phyloP scores from a whole-genome alignment of 345 rosid genomes.

The Triadica sebifera region DNA sequence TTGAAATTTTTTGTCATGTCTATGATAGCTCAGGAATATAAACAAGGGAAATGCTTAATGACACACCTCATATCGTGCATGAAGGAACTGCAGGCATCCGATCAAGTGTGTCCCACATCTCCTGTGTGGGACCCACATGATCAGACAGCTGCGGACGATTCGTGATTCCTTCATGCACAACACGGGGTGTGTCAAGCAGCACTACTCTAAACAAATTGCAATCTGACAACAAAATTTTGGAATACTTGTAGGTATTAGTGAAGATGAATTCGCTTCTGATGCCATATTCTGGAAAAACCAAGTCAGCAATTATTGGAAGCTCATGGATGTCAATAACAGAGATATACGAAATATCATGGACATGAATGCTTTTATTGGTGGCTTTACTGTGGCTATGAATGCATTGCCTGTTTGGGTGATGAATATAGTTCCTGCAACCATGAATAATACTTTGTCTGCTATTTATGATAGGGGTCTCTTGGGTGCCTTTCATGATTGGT shows the following conservation, averaged over 20 bases:
- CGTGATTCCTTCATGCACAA: too few species aligned
- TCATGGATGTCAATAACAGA: slow-evolving; percentile 51
- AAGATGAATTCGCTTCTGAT: slow-evolving; percentile 59
- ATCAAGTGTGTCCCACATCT: too few species aligned
- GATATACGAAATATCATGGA: slow-evolving; percentile 83
- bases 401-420: slow-evolving; percentile 81
- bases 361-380: slow-evolving; percentile 82
- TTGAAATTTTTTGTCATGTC: background rate
- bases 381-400: slow-evolving; percentile 68
- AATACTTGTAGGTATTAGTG: slow-evolving; percentile 51
- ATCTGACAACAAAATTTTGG: slow-evolving; percentile 8
- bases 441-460: slow-evolving; percentile 68
- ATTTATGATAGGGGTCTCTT: slow-evolving; percentile 70
- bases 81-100: too few species aligned
- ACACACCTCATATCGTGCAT: too few species aligned
- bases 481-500: slow-evolving; percentile 94
- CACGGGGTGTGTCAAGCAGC: too few species aligned
- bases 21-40: background rate
- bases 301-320: slow-evolving; percentile 59
- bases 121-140: too few species aligned
- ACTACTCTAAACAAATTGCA: background rate
- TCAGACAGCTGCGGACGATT: too few species aligned
- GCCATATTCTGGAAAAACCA: slow-evolving; percentile 72
- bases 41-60: too few species aligned
- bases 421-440: slow-evolving; percentile 75